Evolutionary conservation across 495 filamentous ascomycete species (phyloP).

Genomic region (Xylaria acuta): DNA sequence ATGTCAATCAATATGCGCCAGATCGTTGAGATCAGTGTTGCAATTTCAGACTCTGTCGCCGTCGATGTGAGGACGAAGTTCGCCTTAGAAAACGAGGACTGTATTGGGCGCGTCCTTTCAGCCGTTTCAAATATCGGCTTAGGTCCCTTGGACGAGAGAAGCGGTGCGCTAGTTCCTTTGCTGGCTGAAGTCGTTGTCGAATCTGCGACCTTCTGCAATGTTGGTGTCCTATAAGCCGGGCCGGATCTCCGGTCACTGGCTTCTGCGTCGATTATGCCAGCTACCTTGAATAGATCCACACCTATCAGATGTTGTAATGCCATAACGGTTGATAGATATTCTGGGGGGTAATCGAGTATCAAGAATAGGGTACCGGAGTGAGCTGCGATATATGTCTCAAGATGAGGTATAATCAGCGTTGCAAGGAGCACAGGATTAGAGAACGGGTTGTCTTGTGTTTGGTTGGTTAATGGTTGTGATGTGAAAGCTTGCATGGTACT

Average conservation of each 20-base stretch:
- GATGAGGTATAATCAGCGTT: slow-evolving; percentile 52
- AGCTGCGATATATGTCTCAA: slow-evolving; percentile 50
- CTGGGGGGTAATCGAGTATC: slow-evolving; percentile 54
- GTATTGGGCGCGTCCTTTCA: not conserved
- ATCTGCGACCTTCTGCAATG: slow-evolving; percentile 11
- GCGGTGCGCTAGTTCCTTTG: slow-evolving; percentile 17
- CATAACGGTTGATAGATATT: slow-evolving; percentile 52
- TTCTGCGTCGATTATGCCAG: slow-evolving; percentile 47
- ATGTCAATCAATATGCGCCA: slow-evolving; percentile 47
- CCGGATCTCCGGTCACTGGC: slow-evolving; percentile 28
- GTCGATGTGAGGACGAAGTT: slow-evolving; percentile 50
- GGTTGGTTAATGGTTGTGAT: slow-evolving; percentile 48
- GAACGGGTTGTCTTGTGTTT: slow-evolving; percentile 54
- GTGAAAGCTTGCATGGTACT: slow-evolving; percentile 57
- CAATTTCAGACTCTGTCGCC: slow-evolving; percentile 48
- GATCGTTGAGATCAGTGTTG: slow-evolving; percentile 46
- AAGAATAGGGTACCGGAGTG: slow-evolving; percentile 50
- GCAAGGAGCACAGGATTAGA: slow-evolving; percentile 50
- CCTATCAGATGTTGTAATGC: slow-evolving; percentile 53
- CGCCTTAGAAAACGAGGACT: slow-evolving; percentile 45
- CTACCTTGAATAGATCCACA: slow-evolving; percentile 50
- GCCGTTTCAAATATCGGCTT: slow-evolving; percentile 15
- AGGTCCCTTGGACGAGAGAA: slow-evolving; percentile 23
- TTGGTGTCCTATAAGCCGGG: slow-evolving; percentile 14
- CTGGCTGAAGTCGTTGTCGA: slow-evolving; percentile 12